Conservation (phyloP, 2,329 filamentous ascomycete species). For the Drechslerella dactyloides region DNA sequence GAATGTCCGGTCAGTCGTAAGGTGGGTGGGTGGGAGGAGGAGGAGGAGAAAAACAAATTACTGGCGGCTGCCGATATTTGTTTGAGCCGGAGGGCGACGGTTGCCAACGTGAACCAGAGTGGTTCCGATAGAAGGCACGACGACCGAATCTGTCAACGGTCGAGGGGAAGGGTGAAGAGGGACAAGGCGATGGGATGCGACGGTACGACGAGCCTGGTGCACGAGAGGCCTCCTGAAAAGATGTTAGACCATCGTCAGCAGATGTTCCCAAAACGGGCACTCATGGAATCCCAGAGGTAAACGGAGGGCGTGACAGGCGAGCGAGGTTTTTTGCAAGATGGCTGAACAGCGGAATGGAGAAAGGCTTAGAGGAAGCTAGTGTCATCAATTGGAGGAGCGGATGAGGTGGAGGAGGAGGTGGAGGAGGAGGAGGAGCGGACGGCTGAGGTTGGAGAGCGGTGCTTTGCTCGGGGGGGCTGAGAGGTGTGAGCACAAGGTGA, state of each 20-base stretch:
- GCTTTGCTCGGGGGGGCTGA: slow-evolving; percentile 8
- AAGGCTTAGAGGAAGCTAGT: neutral
- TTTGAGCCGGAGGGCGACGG: slow-evolving; percentile 10
- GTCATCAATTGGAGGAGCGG: slow-evolving; percentile 1
- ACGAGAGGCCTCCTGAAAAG: slow-evolving; percentile 44
- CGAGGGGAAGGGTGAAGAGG: slow-evolving; percentile 3
- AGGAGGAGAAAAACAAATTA: neutral
- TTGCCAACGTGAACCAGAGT: slow-evolving; percentile 11
- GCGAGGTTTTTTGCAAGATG: slow-evolving; percentile 3
- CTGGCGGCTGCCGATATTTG: slow-evolving; percentile 2
- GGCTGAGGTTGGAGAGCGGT: slow-evolving; percentile 17
- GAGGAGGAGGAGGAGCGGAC: slow-evolving; percentile 2
- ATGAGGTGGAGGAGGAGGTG: slow-evolving; percentile 10
- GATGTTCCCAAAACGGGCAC: slow-evolving; percentile 34
- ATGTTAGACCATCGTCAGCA: slow-evolving; percentile 49
- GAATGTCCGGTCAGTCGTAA: neutral
- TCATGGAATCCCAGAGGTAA: slow-evolving; percentile 22
- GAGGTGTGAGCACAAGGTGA: slow-evolving; percentile 2
- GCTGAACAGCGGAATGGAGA: slow-evolving; percentile 1
- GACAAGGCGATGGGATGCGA: slow-evolving; percentile 9
- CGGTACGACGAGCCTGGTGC: slow-evolving; percentile 22
- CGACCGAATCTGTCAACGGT: slow-evolving; percentile 17
- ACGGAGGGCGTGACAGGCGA: slow-evolving; percentile 18
- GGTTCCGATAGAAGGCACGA: slow-evolving; percentile 16
- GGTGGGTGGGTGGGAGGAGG: neutral